Evolutionary conservation across 2,329 filamentous ascomycete genomes (phyloP).

Genomic region (Anthostomella pinea): DNA sequence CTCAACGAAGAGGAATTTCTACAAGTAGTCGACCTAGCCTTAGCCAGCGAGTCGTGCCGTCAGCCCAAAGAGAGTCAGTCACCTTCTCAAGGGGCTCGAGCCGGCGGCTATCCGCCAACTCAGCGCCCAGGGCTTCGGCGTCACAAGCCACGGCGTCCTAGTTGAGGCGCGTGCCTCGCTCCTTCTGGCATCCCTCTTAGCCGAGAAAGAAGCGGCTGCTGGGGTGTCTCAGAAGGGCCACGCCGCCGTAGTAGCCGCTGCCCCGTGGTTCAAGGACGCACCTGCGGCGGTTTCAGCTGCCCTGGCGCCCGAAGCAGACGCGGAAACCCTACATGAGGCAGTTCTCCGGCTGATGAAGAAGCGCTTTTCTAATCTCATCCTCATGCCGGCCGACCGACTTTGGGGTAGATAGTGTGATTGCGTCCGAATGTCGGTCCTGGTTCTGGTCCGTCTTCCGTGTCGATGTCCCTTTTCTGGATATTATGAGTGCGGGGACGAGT

Average conservation of each 20-base stretch:
- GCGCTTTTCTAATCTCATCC: constrained; percentile 14
- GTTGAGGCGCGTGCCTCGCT: constrained; percentile 20
- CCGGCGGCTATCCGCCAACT: constrained; percentile 16
- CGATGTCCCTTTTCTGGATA: constrained; percentile 29
- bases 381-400: constrained; percentile 15
- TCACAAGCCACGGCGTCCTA: neutral
- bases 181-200: no score
- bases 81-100: constrained; percentile 28
- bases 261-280: constrained; percentile 2
- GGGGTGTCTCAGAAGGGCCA: no score
- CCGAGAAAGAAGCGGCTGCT: no score
- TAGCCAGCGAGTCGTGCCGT: no score
- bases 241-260: no score
- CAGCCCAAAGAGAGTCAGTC: constrained; percentile 10
- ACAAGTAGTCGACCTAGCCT: constrained; percentile 25
- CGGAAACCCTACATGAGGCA: neutral
- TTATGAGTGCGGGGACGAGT: no score
- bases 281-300: neutral
- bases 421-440: constrained; percentile 32
- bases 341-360: neutral
- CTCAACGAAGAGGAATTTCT: constrained; percentile 23
- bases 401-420: constrained; percentile 35
- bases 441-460: constrained; percentile 30
- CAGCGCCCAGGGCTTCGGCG: constrained; percentile 18
- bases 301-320: neutral